These are phyloP conservation scores for Trichothecium roseum DNA, from an alignment of 2,329 filamentous ascomycete genomes.

Conservation along the genomic window DNA sequence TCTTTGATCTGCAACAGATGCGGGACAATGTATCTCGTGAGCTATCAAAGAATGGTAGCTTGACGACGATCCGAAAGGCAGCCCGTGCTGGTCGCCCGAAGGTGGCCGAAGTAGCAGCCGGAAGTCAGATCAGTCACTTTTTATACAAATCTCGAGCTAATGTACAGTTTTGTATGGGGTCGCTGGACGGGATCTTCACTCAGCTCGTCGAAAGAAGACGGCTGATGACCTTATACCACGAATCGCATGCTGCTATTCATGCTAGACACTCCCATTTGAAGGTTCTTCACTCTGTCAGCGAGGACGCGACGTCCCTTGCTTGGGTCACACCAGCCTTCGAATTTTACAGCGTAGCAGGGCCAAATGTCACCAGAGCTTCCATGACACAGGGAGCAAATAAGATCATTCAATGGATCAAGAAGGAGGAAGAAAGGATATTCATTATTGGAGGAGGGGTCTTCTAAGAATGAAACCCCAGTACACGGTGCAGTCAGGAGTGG, in stretches of 20 bases:
- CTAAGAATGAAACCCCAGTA: slow-evolving; percentile 17
- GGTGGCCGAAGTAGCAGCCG: slow-evolving; percentile 67
- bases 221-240: slow-evolving; percentile 76
- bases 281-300: slow-evolving; percentile 68
- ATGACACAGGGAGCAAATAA: slow-evolving; percentile 81
- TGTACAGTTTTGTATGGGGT: slow-evolving; percentile 91
- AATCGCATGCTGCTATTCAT: slow-evolving; percentile 77
- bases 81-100: slow-evolving; percentile 60
- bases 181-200: slow-evolving; percentile 59
- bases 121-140: slow-evolving; percentile 78
- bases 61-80: slow-evolving; percentile 64
- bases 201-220: slow-evolving; percentile 50
- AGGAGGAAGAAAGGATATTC: slow-evolving; percentile 88
- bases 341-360: slow-evolving; percentile 87
- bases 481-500: too few relatives aligned
- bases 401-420: slow-evolving; percentile 82
- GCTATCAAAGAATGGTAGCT: slow-evolving; percentile 63
- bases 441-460: slow-evolving; percentile 96
- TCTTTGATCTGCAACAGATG: slow-evolving; percentile 77
- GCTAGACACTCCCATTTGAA: slow-evolving; percentile 75
- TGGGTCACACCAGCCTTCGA: slow-evolving; percentile 92
- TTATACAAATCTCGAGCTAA: slow-evolving; percentile 91
- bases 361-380: slow-evolving; percentile 50
- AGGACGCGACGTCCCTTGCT: slow-evolving; percentile 69
- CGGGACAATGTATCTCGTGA: slow-evolving; percentile 53